A percentile compares a stretch with the other conserved stretches of the same genome.
Evolutionary conservation across 352 stramenopile genomes (phyloP).

Genomic region (Pythium oligandrum): DNA sequence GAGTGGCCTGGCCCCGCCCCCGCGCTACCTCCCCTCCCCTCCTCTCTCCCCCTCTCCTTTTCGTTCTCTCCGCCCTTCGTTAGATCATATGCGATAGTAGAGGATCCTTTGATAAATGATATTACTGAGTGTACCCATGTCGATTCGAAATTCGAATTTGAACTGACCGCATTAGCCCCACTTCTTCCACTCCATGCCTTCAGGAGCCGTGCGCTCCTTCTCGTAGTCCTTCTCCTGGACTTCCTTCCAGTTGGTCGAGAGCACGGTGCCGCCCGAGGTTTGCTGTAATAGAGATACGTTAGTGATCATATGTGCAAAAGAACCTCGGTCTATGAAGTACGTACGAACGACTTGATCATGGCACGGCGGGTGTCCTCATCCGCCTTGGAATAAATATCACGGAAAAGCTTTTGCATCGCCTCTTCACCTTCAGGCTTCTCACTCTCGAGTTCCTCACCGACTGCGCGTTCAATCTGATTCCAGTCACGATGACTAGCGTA

Average conservation of each 20-base stretch:
- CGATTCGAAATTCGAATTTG: no score
- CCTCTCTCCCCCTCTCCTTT: no score
- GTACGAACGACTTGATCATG: constrained; percentile 93
- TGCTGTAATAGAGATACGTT: constrained; percentile 34
- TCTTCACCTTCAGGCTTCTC: constrained; percentile 91
- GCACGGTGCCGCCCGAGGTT: constrained; percentile 90
- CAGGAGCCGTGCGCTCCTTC: constrained; percentile 74
- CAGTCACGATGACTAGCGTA: constrained; percentile 87
- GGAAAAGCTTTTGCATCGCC: constrained; percentile 90
- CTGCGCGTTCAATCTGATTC: constrained; percentile 81
- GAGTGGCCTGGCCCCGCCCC: no score
- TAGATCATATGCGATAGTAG: no score
- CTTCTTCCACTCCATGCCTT: constrained; percentile 92
- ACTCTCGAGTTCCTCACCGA: constrained; percentile 73
- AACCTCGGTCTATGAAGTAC: constrained; percentile 8
- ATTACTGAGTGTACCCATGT: no score
- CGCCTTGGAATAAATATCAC: constrained; percentile 90
- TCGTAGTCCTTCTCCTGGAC: constrained; percentile 89
- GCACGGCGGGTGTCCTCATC: constrained; percentile 87
- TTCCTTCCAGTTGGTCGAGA: constrained; percentile 92
- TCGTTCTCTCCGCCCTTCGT: no score
- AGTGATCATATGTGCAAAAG: no score
- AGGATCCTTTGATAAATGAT: no score
- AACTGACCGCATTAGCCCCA: constrained; percentile 26
- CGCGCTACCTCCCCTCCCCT: no score